Percentiles rank a stretch among this genome's conserved stretches.
Conservation (phyloP, 441 rosid genomes). For the Euphorbia celastroides region DNA sequence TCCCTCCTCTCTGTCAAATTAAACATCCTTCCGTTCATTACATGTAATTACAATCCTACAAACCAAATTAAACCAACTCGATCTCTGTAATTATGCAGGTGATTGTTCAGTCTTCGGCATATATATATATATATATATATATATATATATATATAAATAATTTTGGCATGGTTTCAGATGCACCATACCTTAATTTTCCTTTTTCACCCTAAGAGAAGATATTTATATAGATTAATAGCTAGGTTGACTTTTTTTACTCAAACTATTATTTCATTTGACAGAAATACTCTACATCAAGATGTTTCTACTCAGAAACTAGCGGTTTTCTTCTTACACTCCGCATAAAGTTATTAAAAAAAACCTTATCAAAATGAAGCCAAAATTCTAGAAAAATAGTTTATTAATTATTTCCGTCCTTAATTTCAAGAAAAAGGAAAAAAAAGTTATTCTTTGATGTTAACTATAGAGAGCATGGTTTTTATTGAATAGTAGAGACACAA, state of each 20-base stretch:
- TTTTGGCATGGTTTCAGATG: slow-evolving; percentile 19
- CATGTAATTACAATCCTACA: slow-evolving; percentile 3
- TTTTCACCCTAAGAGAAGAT: background rate
- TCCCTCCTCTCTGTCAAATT: slow-evolving; percentile 23
- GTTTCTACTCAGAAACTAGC: too few relatives aligned
- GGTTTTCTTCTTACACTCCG: too few relatives aligned
- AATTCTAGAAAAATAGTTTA: slow-evolving; percentile 22
- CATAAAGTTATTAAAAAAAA: too few relatives aligned
- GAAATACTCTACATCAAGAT: too few relatives aligned
- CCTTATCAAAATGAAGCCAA: too few relatives aligned
- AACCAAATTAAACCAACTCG: background rate
- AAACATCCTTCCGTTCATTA: slow-evolving; percentile 7
- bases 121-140: too few relatives aligned
- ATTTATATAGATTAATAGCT: slow-evolving; percentile 13
- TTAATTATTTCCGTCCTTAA: too few relatives aligned
- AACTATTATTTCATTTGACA: too few relatives aligned
- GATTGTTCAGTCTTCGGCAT: slow-evolving; percentile 24
- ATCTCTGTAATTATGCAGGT: slow-evolving; percentile 9
- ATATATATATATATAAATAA: too few relatives aligned
- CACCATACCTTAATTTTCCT: slow-evolving; percentile 30
- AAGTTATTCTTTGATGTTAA: slow-evolving; percentile 14
- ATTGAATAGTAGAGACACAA: slow-evolving; percentile 13
- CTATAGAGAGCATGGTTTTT: background rate
- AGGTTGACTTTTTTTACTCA: too few relatives aligned
- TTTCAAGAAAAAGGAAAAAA: slow-evolving; percentile 10